Conservation (phyloP, 1,284 basidiomycete species). For the Phenoliferia sp. region DNA sequence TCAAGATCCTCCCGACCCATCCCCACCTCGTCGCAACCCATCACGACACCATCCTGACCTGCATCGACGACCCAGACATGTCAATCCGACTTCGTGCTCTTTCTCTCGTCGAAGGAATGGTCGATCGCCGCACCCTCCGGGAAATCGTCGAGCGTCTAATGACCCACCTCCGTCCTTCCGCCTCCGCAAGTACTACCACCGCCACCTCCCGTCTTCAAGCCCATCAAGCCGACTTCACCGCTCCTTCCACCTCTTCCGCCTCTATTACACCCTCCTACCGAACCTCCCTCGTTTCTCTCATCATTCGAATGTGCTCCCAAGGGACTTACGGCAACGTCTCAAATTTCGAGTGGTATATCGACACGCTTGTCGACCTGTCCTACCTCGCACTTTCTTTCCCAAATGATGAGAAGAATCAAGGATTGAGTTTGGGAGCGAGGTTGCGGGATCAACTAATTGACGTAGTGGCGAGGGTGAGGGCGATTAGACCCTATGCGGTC, state of each 20-base stretch:
- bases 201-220: conserved; percentile 58
- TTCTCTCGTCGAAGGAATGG: conserved; percentile 90
- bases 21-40: conserved; percentile 86
- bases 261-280: conserved; percentile 47
- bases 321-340: conserved; percentile 68
- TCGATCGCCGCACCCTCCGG: conserved; percentile 75
- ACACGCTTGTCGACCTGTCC: conserved; percentile 81
- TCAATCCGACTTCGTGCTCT: conserved; percentile 93
- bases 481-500: conserved; percentile 70
- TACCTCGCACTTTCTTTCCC: conserved; percentile 51
- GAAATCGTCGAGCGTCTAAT: conserved; percentile 82
- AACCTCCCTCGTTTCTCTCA: conserved; percentile 48
- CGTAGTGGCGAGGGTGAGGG: conserved; percentile 73
- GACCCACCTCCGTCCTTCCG: conserved; percentile 66
- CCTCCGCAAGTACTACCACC: conserved; percentile 46
- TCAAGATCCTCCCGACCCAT: conserved; percentile 90
- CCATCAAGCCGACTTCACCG: conserved; percentile 32
- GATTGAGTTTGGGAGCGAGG: conserved; percentile 42
- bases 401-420: conserved; percentile 54
- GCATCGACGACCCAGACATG: conserved; percentile 87
- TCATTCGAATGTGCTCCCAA: conserved; percentile 31
- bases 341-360: conserved; percentile 96
- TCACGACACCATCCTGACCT: conserved; percentile 83
- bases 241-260: conserved; percentile 45
- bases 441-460: conserved; percentile 65